Evolutionary conservation across 2,329 filamentous ascomycete genomes (phyloP).

Genomic region (Cladophialophora exuberans): DNA sequence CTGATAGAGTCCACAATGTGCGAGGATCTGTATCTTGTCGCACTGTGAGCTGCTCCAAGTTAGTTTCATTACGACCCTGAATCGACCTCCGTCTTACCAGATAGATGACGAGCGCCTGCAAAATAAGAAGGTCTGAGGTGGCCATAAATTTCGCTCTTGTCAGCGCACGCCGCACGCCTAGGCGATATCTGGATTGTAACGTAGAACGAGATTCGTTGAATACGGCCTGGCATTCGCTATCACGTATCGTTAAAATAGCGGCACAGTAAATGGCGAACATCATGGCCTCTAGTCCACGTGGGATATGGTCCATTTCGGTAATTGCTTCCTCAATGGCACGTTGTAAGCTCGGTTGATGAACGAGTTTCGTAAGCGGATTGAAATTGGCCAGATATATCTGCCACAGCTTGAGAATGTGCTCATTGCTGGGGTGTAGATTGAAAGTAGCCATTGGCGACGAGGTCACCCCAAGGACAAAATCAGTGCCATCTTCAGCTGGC

Average conservation of each 20-base stretch:
- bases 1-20: constrained; percentile 48
- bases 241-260: constrained; percentile 59
- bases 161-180: constrained; percentile 52
- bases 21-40: constrained; percentile 45
- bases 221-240: constrained; percentile 55
- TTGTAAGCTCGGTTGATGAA: constrained; percentile 68
- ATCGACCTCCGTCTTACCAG: background rate
- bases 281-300: constrained; percentile 64
- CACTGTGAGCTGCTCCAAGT: constrained; percentile 38
- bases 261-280: constrained; percentile 71
- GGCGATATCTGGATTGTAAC: constrained; percentile 47
- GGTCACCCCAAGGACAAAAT: constrained; percentile 15
- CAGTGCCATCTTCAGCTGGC: constrained; percentile 14
- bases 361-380: constrained; percentile 69
- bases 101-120: constrained; percentile 52
- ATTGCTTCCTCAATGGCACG: constrained; percentile 66
- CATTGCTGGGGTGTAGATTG: constrained; percentile 45
- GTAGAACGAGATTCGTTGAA: constrained; percentile 44
- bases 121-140: constrained; percentile 48
- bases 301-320: constrained; percentile 57
- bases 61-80: background rate
- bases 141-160: constrained; percentile 47
- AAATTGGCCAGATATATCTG: constrained; percentile 72
- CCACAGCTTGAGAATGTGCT: constrained; percentile 60
- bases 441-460: constrained; percentile 25